Base-by-base conservation (phyloP, 441 rosid species). In the Jatropha multifida region DNA sequence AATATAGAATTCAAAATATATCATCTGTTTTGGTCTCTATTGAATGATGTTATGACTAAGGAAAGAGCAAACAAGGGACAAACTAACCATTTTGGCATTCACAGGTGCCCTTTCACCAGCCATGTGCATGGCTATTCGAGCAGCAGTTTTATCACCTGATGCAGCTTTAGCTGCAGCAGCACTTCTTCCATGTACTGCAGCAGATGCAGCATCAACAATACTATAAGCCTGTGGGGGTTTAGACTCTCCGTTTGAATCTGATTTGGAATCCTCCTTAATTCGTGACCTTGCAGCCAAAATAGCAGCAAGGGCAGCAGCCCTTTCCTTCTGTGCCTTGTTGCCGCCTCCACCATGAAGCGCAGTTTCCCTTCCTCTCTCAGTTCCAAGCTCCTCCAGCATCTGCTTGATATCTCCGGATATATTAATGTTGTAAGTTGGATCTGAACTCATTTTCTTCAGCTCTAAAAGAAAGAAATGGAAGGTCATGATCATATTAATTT, bases 261-360 rank as follows among this genome's bases (percentile, higher is more conserved):
- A 85, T 76, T 88, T 87, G 23, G 87, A 71, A 55, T 81, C 88
- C 80, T 89, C 94, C 77, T 92, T 86, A 74, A 92, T 82, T 72
- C 85, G 89, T 14, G 95, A 90, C 75, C 97, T 90, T 40, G 99
- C 92, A 82, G 90, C 95, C 71, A 95, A 86, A 83, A 92, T 88
- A 44, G 89, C 88, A 83, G 88, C 86, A 82, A 90, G 94, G 59
- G 98, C 97, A 72, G 97, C 97, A 44, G 97, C 97, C 83, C 99
- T 87, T 86, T 93, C 98, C 54, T 86, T 92, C 81, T 92, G 97
- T 69, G 97, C 97, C 86, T 94, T 90, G 81, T 88, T 86, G 52
- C 99, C 97, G 81, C 97, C 97, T 68, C 98, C 99, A 54, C 99
- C 98, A 56, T 85, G 94, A 76, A 90, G 83, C 77, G 97, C 98